Base-by-base conservation (phyloP, 352 stramenopile genomes). In the Pythium angustatum region DNA sequence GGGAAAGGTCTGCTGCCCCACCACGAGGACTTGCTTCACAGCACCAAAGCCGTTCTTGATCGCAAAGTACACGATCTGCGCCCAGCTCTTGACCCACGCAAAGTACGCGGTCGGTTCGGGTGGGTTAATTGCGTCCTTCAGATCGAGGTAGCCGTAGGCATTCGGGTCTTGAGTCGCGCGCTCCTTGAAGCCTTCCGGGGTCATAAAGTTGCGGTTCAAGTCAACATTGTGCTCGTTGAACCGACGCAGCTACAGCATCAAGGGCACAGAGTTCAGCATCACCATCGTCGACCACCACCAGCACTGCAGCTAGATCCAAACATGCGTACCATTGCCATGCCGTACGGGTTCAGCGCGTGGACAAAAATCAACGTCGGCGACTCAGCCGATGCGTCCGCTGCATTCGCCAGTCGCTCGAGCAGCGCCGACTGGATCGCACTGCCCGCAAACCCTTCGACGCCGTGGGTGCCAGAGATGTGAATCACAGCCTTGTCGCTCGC, bases 181-280 rank as follows among this genome's bases (percentile, higher is more conserved):
- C n/a, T 74, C 57, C 33, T 77, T 47, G 56, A 90, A 95, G 22
- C 82, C 67, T 19, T 85, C 71, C 0, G 62, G 60, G 22, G 67
- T 81, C 38, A 98, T 71, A 47, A 79, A 58, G 51, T 48, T 58
- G 51, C 51, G 51, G 24, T 58, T 58, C 33, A 58, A 34, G 11
- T 58, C 51, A 5, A 98, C 90, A 64, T 97, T 97, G 64, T 97
- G 74, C 72, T 98, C 92, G 64, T 98, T 98, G 41, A 85, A 88
- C 17, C 93, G 78, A 27, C 94, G 79, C 22, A 96, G 78, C 69
- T 77, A 27, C 45, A 2, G 41, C 26, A 27, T 7, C n/a, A n/a
- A n/a, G n/a, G n/a, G n/a, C n/a, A n/a, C n/a, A n/a, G n/a, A n/a
- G n/a, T n/a, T n/a, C n/a, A n/a, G n/a, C n/a, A n/a, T n/a, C n/a